Base-by-base conservation (phyloP, 1,284 basidiomycete species). In the Cryptococcus wingfieldii region DNA sequence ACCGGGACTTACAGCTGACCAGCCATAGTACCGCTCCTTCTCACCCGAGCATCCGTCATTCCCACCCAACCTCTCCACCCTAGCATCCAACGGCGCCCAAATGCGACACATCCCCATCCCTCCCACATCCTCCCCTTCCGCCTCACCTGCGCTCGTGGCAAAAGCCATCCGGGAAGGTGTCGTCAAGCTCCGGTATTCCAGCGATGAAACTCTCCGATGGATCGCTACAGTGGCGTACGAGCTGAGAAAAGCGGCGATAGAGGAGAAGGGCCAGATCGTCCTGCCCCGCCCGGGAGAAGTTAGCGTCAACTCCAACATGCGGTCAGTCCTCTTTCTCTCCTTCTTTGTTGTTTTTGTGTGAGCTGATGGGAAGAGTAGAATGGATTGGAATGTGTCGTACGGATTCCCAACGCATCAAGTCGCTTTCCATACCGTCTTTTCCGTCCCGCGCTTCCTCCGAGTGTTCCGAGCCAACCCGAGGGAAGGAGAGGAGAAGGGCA, bases 1-100 rank as follows among this genome's bases (percentile, higher is more conserved):
- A 39, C 12, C 5, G 27, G 34, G 8, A 12, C 23, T 27, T n/a
- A 5, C 23, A 10, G 27, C 16, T 12, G 10, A 14, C 14, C 25
- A 19, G 14, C 13, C 14, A n/a, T 55, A 68, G 67, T 66, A 68
- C 51, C 63, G 67, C 41, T 47, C 46, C 31, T 58, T 62, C 42
- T 59, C 60, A 53, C 43, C 53, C n/a, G 54, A 43, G 31, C 59
- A 66, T 54, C 55, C 55, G 1, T 34, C 50, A 18, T 68, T 67
- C 58, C 67, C 67, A 8, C 46, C 49, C 38, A 62, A 58, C 49
- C 59, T 66, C 10, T 39, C 58, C 3, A 59, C 56, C 5, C 61
- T 68, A 1, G 56, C 48, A 2, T 61, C 64, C 38, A 69, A 69
- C 55, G 68, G 65, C 27, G 61, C 68, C 23, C 64, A 66, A 54